phyloP scores from a whole-genome alignment of 2,329 filamentous ascomycete genomes.

The Cercospora janseana region DNA sequence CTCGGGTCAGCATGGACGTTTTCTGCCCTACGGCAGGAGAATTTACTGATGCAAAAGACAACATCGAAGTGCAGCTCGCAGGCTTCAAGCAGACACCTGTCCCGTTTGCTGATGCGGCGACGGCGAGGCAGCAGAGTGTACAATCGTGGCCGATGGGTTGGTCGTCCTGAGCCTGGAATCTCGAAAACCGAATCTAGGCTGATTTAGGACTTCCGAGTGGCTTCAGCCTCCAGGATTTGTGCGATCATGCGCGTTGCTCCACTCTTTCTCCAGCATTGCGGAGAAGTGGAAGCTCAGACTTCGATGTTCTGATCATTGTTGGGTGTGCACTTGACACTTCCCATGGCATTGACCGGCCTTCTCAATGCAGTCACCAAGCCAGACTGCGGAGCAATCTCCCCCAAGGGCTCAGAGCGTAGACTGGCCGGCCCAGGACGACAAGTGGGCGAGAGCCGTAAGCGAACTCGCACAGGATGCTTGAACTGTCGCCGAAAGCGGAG shows the following conservation, averaged over 20 bases:
- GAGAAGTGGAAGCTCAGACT: constrained; percentile 13
- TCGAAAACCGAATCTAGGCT: constrained; percentile 4
- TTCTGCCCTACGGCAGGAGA: background rate
- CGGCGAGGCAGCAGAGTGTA: background rate
- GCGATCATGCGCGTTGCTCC: background rate
- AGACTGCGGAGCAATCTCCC: constrained; percentile 6
- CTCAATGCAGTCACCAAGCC: constrained; percentile 15
- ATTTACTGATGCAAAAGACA: background rate
- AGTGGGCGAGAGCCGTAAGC: constrained; percentile 24
- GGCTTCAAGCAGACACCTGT: too few species aligned
- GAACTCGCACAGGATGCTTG: constrained; percentile 37
- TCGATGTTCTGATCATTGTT: background rate
- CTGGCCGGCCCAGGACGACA: constrained; percentile 26
- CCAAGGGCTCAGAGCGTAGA: constrained; percentile 21
- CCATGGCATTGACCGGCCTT: constrained; percentile 18
- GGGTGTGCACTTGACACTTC: background rate
- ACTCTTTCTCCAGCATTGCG: constrained; percentile 16
- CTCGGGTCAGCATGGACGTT: background rate
- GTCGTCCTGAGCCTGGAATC: background rate
- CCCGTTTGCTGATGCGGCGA: too few species aligned
- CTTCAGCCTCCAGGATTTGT: constrained; percentile 8
- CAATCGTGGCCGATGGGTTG: too few species aligned
- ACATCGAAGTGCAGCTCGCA: background rate
- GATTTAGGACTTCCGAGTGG: constrained; percentile 3
- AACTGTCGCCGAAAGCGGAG: constrained; percentile 37